Evolutionary conservation across 108 stramenopile genomes (phyloP).

Genomic region (Cyclotella kingstonii): DNA sequence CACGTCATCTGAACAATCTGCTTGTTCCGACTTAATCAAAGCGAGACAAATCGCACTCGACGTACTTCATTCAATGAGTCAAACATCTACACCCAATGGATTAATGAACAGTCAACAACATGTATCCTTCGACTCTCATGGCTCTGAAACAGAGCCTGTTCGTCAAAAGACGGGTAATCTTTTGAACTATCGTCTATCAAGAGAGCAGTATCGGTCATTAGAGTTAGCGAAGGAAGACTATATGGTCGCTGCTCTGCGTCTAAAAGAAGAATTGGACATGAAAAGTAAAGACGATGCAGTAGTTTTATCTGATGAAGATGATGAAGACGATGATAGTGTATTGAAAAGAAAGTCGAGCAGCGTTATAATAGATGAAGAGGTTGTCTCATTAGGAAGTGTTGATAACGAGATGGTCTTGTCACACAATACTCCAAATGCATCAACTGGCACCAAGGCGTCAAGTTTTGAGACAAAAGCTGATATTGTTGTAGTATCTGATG

Average conservation of each 20-base stretch:
- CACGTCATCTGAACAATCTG: slow-evolving; percentile 10
- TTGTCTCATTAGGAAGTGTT: too few relatives aligned
- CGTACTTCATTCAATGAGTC: slow-evolving; percentile 52
- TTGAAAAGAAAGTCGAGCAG: slow-evolving; percentile 4
- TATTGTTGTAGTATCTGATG: too few relatives aligned
- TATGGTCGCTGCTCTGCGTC: slow-evolving; percentile 68
- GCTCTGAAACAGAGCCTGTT: slow-evolving; percentile 34
- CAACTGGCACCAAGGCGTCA: too few relatives aligned
- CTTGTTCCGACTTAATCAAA: slow-evolving; percentile 22
- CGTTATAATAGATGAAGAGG: too few relatives aligned
- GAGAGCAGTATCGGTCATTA: slow-evolving; percentile 55
- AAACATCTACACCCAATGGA: slow-evolving; percentile 28
- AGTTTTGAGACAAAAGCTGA: too few relatives aligned
- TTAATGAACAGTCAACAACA: too few relatives aligned
- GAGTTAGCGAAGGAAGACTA: slow-evolving; percentile 65
- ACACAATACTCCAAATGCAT: too few relatives aligned
- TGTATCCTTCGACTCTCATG: neutral
- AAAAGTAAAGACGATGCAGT: slow-evolving; percentile 57
- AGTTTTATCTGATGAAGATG: slow-evolving; percentile 56
- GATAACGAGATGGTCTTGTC: too few relatives aligned
- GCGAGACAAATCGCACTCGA: slow-evolving; percentile 35
- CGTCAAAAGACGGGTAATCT: slow-evolving; percentile 60
- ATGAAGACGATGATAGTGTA: slow-evolving; percentile 64
- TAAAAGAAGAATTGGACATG: slow-evolving; percentile 77
- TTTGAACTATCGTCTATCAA: slow-evolving; percentile 40